These are phyloP conservation scores for Stagonosporopsis vannaccii DNA, from an alignment of 2,329 filamentous ascomycete species.

Conservation along the genomic window DNA sequence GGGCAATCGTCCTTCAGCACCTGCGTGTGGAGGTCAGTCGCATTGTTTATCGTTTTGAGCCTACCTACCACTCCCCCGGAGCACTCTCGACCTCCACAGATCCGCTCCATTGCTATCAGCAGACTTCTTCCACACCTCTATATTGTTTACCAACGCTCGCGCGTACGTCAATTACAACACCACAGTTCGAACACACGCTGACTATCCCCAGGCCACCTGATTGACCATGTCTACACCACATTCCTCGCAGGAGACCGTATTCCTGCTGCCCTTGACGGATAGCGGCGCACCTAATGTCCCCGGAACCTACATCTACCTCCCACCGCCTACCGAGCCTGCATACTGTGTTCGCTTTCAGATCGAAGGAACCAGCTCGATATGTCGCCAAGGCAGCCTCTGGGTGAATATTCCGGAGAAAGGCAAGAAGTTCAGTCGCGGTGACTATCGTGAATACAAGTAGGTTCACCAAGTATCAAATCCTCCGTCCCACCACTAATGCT, in stretches of 20 bases:
- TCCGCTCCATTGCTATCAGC: conserved; percentile 16
- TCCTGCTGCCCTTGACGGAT: conserved; percentile 89
- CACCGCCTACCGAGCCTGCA: conserved; percentile 74
- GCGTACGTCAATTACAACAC: neutral
- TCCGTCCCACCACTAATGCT: conserved; percentile 20
- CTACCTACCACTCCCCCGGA: conserved; percentile 16
- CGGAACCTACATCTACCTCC: conserved; percentile 90
- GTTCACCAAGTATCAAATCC: conserved; percentile 37
- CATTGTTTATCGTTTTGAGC: neutral
- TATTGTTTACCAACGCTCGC: conserved; percentile 22
- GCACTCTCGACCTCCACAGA: conserved; percentile 11
- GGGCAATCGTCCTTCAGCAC: conserved; percentile 29
- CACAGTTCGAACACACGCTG: neutral
- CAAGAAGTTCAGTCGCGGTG: conserved; percentile 75
- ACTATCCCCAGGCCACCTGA: neutral
- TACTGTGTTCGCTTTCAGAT: conserved; percentile 88
- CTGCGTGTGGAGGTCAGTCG: conserved; percentile 6
- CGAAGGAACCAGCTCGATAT: conserved; percentile 94
- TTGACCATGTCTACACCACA: conserved; percentile 36
- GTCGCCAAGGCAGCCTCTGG: conserved; percentile 92
- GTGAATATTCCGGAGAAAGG: conserved; percentile 88
- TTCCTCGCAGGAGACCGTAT: conserved; percentile 61
- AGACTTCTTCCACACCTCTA: conserved; percentile 16
- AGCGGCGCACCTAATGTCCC: conserved; percentile 89
- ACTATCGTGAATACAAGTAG: conserved; percentile 90